Evolutionary conservation across 176 grass and related monocot species (phyloP).

Genomic region (Tillandsia leiboldiana): DNA sequence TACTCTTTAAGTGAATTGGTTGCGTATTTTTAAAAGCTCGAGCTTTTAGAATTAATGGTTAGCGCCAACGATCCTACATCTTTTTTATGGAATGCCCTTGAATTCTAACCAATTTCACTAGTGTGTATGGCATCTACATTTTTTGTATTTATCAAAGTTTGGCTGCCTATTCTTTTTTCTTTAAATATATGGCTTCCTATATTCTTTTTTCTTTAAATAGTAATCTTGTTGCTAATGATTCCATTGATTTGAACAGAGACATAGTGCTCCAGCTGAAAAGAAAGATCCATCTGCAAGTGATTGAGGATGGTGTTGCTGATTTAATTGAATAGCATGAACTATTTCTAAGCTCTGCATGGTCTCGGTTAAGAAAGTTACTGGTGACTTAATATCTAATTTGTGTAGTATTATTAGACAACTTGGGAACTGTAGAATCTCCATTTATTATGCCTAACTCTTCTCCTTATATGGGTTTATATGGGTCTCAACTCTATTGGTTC

Average conservation of each 20-base stretch:
- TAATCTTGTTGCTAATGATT: constrained; percentile 12
- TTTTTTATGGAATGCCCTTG: too few species aligned
- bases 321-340: constrained; percentile 61
- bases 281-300: constrained; percentile 42
- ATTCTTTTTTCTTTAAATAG: constrained; percentile 11
- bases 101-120: too few species aligned
- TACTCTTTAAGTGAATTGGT: too few species aligned
- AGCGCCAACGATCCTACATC: too few species aligned
- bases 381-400: constrained; percentile 21
- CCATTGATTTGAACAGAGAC: constrained; percentile 42
- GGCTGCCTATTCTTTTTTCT: too few species aligned
- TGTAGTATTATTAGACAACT: not conserved
- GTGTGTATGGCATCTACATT: too few species aligned
- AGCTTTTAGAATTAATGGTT: too few species aligned
- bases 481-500: not conserved
- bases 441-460: not conserved
- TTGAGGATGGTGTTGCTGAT: constrained; percentile 61
- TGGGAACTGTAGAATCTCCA: not conserved
- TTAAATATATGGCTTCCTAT: constrained; percentile 6
- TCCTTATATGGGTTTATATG: not conserved
- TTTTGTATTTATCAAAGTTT: too few species aligned
- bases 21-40: too few species aligned
- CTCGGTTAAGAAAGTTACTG: constrained; percentile 80
- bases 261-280: constrained; percentile 45
- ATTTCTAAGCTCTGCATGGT: constrained; percentile 64